Base-by-base conservation (phyloP, 257 asterid species). In the Lavandula angustifolia region DNA sequence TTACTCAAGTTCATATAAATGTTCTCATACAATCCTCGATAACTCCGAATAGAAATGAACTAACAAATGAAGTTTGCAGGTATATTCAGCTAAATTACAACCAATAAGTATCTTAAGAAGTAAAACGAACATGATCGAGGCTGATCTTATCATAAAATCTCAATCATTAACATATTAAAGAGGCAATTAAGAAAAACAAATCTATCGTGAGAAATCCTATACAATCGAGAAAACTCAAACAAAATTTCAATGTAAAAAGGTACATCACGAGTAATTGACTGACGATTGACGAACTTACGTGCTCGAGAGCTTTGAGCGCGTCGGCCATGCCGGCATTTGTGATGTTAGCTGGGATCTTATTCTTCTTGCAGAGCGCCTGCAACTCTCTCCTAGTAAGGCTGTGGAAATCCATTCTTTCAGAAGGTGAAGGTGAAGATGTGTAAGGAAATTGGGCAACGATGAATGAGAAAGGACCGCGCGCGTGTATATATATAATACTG, bases 251-350 rank as follows among this genome's bases (percentile, higher is more conserved):
- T 0, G 2, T 22, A 22, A 22, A 22, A 22, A 22, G 27, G 27
- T 2, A 22, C 27, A 22, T 22, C 27, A 2, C 27, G 2, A 22
- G 27, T 22, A 22, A 22, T 22, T 22, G 27, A 22, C 27, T 22
- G 27, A 22, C 27, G 27, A 22, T 22, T 22, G 27, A 68, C n/a
- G 6, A 3, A 72, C 87, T 65, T 70, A 91, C 98, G n/a, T 71
- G 48, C 18, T 79, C 56, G 13, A 88, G 96, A 72, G 89, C 73
- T 14, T 54, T 66, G 77, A 91, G 91, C 43, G 94, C 79, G 3
- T 84, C 82, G n/a, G 80, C 82, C 95, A 86, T 88, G 62, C 92
- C 88, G 12, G 82, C 77, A 64, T 84, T 88, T 5, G 96, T 81
- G 12, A 74, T 72, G 71, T 88, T 88, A 6, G 95, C 95, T 1